Evolutionary conservation across 2,329 filamentous ascomycete genomes (phyloP).

Genomic region (Colletotrichum higginsianum): DNA sequence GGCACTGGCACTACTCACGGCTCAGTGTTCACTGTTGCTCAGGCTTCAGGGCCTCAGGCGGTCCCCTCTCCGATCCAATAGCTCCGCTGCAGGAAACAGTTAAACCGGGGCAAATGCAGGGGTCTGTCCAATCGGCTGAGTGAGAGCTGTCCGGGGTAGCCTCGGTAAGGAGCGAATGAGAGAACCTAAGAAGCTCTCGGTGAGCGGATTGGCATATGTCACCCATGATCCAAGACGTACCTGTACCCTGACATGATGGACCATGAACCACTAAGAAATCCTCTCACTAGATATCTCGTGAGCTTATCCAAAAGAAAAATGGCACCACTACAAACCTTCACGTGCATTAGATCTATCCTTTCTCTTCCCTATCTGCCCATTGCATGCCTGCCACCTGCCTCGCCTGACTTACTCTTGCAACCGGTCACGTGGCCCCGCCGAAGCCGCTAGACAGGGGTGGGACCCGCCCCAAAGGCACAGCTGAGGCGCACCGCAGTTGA

Average conservation of each 20-base stretch:
- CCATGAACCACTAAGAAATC: not conserved
- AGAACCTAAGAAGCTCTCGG: not conserved
- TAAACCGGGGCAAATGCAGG: not conserved
- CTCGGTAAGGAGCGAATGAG: constrained; percentile 26
- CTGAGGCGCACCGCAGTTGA: constrained; percentile 37
- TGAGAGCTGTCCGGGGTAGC: not conserved
- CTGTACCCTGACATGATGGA: constrained; percentile 6
- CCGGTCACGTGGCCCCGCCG: constrained; percentile 34
- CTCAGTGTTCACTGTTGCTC: constrained; percentile 19
- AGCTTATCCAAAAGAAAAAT: not conserved
- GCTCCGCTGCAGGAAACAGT: constrained; percentile 35
- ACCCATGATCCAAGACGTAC: constrained; percentile 21
- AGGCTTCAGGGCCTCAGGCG: not conserved
- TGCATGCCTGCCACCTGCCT: too few species aligned
- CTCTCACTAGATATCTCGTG: not conserved
- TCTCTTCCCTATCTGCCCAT: too few species aligned
- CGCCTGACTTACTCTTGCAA: not conserved
- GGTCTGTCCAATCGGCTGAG: constrained; percentile 19
- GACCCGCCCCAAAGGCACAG: constrained; percentile 36
- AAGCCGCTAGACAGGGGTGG: constrained; percentile 27
- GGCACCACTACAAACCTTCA: too few species aligned
- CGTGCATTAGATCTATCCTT: too few species aligned
- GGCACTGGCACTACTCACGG: not conserved
- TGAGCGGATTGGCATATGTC: constrained; percentile 14
- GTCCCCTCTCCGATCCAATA: constrained; percentile 29